A percentile compares a stretch with the other conserved stretches of the same genome.
Conservation (phyloP, 2,329 filamentous ascomycete genomes). For the Massarina eburnea region DNA sequence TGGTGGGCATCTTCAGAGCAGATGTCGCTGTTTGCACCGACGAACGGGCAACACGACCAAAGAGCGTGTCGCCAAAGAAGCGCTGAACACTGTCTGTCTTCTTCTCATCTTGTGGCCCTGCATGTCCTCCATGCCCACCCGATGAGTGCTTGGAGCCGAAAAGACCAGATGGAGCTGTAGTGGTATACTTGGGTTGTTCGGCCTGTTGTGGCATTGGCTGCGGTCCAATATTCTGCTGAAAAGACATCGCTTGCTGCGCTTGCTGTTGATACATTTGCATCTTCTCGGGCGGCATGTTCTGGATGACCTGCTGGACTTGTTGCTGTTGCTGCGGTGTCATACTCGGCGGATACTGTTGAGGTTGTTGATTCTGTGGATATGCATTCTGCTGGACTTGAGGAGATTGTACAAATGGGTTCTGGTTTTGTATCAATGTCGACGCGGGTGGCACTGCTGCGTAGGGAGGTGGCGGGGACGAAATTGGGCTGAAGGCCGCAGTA, state of each 20-base stretch:
- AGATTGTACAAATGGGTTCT: no score
- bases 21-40: slow-evolving; percentile 37
- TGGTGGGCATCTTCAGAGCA: slow-evolving; percentile 35
- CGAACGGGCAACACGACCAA: slow-evolving; percentile 39
- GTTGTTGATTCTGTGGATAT: no score
- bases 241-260: slow-evolving; percentile 22
- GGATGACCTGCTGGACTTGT: slow-evolving; percentile 32
- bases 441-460: no score
- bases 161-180: slow-evolving; percentile 27
- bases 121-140: slow-evolving; percentile 15
- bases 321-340: slow-evolving; percentile 32
- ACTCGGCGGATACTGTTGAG: slow-evolving; percentile 21
- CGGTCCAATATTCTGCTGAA: slow-evolving; percentile 6
- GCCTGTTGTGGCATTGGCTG: slow-evolving; percentile 8
- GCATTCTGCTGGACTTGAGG: no score
- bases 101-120: slow-evolving; percentile 28
- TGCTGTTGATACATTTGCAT: slow-evolving; percentile 33
- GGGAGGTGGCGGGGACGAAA: no score
- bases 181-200: slow-evolving; percentile 23
- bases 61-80: slow-evolving; percentile 42
- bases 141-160: slow-evolving; percentile 24
- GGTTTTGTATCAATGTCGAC: no score
- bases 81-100: slow-evolving; percentile 33
- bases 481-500: no score
- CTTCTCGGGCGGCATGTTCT: slow-evolving; percentile 35